phyloP scores from a whole-genome alignment of 2,329 filamentous ascomycete species.

The Colletotrichum sp. region DNA sequence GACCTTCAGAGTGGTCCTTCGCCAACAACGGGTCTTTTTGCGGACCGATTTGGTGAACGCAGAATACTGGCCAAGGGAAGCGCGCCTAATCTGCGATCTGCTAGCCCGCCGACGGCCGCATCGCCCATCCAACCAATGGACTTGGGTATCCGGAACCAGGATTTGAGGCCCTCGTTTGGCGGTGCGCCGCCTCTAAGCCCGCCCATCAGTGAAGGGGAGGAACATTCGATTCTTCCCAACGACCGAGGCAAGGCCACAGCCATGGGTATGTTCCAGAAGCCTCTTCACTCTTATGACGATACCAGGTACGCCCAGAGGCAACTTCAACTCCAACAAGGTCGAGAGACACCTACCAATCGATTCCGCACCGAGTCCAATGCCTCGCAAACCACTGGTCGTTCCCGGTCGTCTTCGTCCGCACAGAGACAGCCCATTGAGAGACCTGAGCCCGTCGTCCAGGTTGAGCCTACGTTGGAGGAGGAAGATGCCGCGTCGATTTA shows the following conservation, averaged over 20 bases:
- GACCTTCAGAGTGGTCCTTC: slow-evolving; percentile 53
- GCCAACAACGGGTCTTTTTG: slow-evolving; percentile 45
- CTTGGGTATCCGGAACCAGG: slow-evolving; percentile 23
- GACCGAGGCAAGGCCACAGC: slow-evolving; percentile 86
- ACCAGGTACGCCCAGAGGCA: slow-evolving; percentile 84
- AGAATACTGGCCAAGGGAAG: slow-evolving; percentile 63
- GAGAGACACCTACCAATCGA: slow-evolving; percentile 62
- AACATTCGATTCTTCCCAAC: slow-evolving; percentile 69
- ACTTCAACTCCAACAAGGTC: slow-evolving; percentile 78
- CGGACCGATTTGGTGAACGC: slow-evolving; percentile 52
- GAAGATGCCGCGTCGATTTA: slow-evolving; percentile 43
- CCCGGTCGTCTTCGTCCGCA: slow-evolving; percentile 52
- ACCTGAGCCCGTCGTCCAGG: slow-evolving; percentile 30
- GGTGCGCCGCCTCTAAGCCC: slow-evolving; percentile 47
- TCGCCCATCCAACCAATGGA: slow-evolving; percentile 39
- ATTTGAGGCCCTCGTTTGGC: slow-evolving; percentile 35
- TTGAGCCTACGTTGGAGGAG: slow-evolving; percentile 36
- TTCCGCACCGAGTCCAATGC: slow-evolving; percentile 50
- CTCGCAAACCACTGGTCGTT: slow-evolving; percentile 44
- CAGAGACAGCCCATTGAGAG: slow-evolving; percentile 40
- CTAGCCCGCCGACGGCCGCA: slow-evolving; percentile 51
- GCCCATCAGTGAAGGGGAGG: slow-evolving; percentile 74
- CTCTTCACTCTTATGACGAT: slow-evolving; percentile 80
- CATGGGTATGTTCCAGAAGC: slow-evolving; percentile 68
- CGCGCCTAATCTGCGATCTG: slow-evolving; percentile 70